Evolutionary conservation across 306 rosid genomes (phyloP), one percentile per base, ranked within the genome.

Genomic region (Bauhinia variegata): DNA sequence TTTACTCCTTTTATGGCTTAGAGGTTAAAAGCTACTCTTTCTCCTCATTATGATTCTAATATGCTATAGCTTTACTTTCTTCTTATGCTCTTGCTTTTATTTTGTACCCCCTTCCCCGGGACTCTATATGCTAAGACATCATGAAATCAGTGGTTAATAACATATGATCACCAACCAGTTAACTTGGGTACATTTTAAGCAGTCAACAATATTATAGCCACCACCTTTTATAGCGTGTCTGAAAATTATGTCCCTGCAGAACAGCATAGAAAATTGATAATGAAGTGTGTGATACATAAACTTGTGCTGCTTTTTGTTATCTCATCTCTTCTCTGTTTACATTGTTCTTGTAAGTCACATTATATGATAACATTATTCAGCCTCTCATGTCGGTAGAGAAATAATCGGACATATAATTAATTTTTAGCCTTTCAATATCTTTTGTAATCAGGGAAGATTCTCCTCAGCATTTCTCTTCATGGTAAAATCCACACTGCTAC

Each of bases 371-470:
- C 59, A 39, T 70, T 47, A 34, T 65, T 68, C 3, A 52, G 62
- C 28, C 15, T 38, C 7, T 62, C 10, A 64, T 47, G 48, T 7
- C 1, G 12, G 11, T 11, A 4, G 12, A 11, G 10, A 9, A 7
- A 41, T 9, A 41, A 14, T 41, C n/a, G 10, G n/a, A 33, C 23
- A 19, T 33, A 41, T 54, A 11, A 13, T 54, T 67, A 33, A 55
- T 48, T 15, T 77, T 66, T 37, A 5, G n/a, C 55, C n/a, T n/a
- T n/a, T 68, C 6, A 48, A 67, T 78, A 50, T 17, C 32, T 57
- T 53, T 34, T 67, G 18, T 43, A 13, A 81, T 63, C 92, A 92
- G 97, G 96, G 71, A 92, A 84, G 79, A 76, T 89, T 74, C 89
- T 87, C 59, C 85, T 92, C 16, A 85, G 88, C 41, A 44, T 87